Evolutionary conservation across 345 rosid genomes (phyloP).

Genomic region (Microcos paniculata): DNA sequence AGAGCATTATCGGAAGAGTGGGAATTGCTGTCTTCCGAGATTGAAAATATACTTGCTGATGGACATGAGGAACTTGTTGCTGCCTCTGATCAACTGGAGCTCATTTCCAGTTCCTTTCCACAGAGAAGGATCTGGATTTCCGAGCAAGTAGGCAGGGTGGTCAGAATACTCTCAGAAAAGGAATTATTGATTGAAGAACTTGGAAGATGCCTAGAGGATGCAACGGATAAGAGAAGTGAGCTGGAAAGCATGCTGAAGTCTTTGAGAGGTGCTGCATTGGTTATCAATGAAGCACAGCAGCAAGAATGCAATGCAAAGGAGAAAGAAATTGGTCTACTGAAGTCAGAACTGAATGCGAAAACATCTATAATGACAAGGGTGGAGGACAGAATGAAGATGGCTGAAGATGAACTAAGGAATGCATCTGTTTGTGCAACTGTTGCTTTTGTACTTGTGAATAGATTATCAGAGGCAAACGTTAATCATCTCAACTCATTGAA

Average conservation of each 20-base stretch:
- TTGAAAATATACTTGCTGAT: conserved; percentile 64
- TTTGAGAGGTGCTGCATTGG: conserved; percentile 80
- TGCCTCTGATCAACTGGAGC: conserved; percentile 70
- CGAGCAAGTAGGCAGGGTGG: conserved; percentile 71
- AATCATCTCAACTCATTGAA: conserved; percentile 42
- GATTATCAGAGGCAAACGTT: conserved; percentile 55
- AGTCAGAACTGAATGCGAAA: conserved; percentile 52
- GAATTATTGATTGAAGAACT: conserved; percentile 79
- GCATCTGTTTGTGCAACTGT: conserved; percentile 71
- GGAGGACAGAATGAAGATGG: conserved; percentile 57
- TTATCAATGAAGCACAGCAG: conserved; percentile 83
- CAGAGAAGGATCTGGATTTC: conserved; percentile 85
- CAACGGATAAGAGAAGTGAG: conserved; percentile 59
- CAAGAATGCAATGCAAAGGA: conserved; percentile 79
- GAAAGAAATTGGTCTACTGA: conserved; percentile 50
- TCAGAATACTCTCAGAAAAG: conserved; percentile 63
- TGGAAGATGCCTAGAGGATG: conserved; percentile 79
- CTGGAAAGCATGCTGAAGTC: conserved; percentile 82
- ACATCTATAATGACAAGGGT: conserved; percentile 42
- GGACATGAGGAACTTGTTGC: conserved; percentile 66
- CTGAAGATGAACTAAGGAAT: conserved; percentile 40
- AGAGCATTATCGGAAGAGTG: conserved; percentile 62
- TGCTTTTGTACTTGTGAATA: conserved; percentile 71
- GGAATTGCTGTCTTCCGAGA: conserved; percentile 68
- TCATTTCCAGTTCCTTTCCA: conserved; percentile 61